Conservation (phyloP, 768 basidiomycete species). For the Suillus alpinus region DNA sequence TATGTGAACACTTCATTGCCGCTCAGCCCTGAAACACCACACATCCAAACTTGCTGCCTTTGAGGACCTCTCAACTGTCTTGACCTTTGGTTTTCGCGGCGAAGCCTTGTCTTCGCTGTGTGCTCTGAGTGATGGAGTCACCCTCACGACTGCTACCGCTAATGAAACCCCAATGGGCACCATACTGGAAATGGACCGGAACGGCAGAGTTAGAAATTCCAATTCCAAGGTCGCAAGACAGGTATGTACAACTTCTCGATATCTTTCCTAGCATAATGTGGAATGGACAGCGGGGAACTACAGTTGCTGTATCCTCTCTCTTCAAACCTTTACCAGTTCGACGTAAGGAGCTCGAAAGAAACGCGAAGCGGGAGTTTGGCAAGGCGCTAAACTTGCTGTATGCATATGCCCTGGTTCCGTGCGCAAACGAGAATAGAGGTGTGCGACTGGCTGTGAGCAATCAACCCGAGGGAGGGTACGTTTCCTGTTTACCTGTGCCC, state of each 20-base stretch:
- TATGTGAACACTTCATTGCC: background rate
- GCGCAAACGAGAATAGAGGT: conserved; percentile 50
- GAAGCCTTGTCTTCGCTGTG: conserved; percentile 95
- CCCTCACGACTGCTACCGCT: conserved; percentile 70
- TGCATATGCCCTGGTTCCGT: conserved; percentile 89
- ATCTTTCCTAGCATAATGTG: background rate
- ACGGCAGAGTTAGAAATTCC: conserved; percentile 56
- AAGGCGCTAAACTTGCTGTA: conserved; percentile 81
- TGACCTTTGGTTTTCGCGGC: conserved; percentile 92
- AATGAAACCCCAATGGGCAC: conserved; percentile 76
- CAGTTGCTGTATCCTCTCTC: conserved; percentile 64
- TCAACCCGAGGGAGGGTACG: conserved; percentile 67
- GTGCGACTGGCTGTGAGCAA: conserved; percentile 77
- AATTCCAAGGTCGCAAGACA: conserved; percentile 69
- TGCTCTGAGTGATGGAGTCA: conserved; percentile 69
- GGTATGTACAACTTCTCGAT: conserved; percentile 41
- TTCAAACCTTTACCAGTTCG: conserved; percentile 87
- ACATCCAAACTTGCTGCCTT: conserved; percentile 88
- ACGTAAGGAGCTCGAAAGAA: conserved; percentile 86
- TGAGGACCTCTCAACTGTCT: conserved; percentile 66
- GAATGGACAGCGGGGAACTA: conserved; percentile 76
- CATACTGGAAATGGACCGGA: conserved; percentile 66
- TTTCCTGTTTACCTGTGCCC: conserved; percentile 6
- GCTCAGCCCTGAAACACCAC: conserved; percentile 80
- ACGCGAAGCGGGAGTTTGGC: conserved; percentile 83